Evolutionary conservation across 345 rosid genomes (phyloP), one percentile per base, ranked within the genome.

Genomic region (Xanthoceras sorbifolium): DNA sequence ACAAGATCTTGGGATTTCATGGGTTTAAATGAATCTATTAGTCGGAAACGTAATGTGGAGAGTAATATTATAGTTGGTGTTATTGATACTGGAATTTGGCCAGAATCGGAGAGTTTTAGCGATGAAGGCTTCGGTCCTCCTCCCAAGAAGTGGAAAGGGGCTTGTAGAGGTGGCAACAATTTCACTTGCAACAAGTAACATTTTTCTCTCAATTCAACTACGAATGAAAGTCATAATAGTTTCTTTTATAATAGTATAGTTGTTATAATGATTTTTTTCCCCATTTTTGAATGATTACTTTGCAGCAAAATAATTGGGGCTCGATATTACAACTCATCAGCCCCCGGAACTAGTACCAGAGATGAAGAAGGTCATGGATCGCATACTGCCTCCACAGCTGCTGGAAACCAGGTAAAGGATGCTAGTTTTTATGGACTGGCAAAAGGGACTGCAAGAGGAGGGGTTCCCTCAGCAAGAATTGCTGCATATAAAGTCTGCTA

Each of bases 301-400:
- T 57, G 15, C 77, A 87, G 91, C 57, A 87, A 87, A 80, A 6
- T 87, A 29, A 82, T 87, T 40, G 89, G 89, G 7, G 87, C 89
- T 10, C 85, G 86, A 6, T 64, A 70, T 78, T 84, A 54, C 60
- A n/a, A 86, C 29, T 1, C 52, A 1, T 1, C 4, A 4, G 1
- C 0, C 0, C 11, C 34, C 5, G 8, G 0, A 29, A 8, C 1
- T 2, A 20, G 82, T 0, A 80, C 88, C 0, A 78, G 84, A 20
- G 97, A 90, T 40, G 42, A 0, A 0, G 1, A 0, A 0, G 78
- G 92, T 17, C 94, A 92, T 61, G 94, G 97, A 59, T 64, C 84
- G 9, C 97, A 90, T 73, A 84, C 92, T 1, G 91, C 97, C 5
- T 90, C 93, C 18, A 92, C 80, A 2, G 94, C 91, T 0, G 92